Conservation (phyloP, 2,329 filamentous ascomycete species). For the Fusarium chaquense region DNA sequence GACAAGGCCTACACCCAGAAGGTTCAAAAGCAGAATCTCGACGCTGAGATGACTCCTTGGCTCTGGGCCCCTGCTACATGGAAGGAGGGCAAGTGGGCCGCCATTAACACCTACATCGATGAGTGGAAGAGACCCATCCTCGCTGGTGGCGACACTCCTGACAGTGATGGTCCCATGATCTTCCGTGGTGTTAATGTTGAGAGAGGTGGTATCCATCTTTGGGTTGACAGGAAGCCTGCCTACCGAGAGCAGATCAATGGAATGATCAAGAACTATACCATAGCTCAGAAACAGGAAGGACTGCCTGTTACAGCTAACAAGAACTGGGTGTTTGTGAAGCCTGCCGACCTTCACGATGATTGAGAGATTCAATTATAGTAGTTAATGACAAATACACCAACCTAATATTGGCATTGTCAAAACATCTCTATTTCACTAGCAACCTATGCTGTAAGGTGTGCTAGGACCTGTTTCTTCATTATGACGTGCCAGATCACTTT, state of each 20-base stretch:
- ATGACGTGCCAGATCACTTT: neutral
- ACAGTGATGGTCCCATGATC: conserved; percentile 59
- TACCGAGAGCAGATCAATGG: conserved; percentile 52
- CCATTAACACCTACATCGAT: conserved; percentile 58
- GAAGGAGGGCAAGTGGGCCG: conserved; percentile 60
- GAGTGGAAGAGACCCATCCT: conserved; percentile 58
- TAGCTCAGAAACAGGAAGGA: conserved; percentile 52
- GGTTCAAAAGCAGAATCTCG: conserved; percentile 51
- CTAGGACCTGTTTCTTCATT: neutral
- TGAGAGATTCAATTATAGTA: neutral
- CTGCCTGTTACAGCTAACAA: conserved; percentile 57
- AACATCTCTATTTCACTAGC: neutral
- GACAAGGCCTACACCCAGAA: conserved; percentile 52
- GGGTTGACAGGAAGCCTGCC: conserved; percentile 56
- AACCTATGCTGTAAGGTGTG: too few species aligned
- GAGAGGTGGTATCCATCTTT: conserved; percentile 57
- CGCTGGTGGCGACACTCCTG: conserved; percentile 58
- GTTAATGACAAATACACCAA: neutral
- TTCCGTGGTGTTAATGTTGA: conserved; percentile 59
- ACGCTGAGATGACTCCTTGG: conserved; percentile 55
- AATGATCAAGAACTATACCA: conserved; percentile 54
- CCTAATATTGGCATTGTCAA: neutral
- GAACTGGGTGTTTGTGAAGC: conserved; percentile 59
- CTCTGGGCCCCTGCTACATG: conserved; percentile 59
- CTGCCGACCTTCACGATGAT: conserved; percentile 51